Evolutionary conservation across 768 basidiomycete genomes (phyloP), one percentile per base, ranked within the genome.

Genomic region (Leccinellum albellum): DNA sequence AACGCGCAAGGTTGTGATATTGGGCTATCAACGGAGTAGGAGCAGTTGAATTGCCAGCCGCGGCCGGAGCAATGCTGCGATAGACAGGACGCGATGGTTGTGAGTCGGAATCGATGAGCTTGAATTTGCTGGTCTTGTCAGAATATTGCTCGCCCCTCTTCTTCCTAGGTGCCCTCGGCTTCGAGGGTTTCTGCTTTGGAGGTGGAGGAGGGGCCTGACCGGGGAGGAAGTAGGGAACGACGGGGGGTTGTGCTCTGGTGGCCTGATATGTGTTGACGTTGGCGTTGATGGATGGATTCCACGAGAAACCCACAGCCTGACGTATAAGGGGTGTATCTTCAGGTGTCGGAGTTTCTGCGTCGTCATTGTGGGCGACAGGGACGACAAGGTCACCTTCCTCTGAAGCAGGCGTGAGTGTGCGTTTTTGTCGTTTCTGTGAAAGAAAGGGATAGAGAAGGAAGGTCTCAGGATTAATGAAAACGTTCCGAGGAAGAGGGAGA

Each of bases 271-370:
- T 73, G 29, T 6, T 61, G 59, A 72, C 53, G 57, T 67, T 66
- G 53, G 70, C 50, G 35, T 62, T 63, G 40, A 60, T 59, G 8
- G 69, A 70, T 9, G 66, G 66, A 20, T 64, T 55, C 71, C 72
- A 76, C 47, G 75, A 68, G 63, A 86, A 86, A 21, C 74, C 85
- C 37, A 87, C 70, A n/a, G 82, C 75, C 65, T 84, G 79, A 49
- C 85, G 79, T 61, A 87, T 78, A 28, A 87, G 66, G 35, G 85
- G 85, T 6, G 74, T 73, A 14, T 51, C 64, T 58, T 67, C 68
- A 45, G 79, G 79, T 42, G 80, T 79, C 57, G 82, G 79, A 12
- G 79, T 76, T 57, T 81, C 78, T 20, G 46, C 26, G 50, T 66
- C 62, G 60, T 78, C 77, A 51, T 77, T 71, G 40, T 69, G 74